Conservation (phyloP, 2,329 filamentous ascomycete genomes). For the Septoria linicola region DNA sequence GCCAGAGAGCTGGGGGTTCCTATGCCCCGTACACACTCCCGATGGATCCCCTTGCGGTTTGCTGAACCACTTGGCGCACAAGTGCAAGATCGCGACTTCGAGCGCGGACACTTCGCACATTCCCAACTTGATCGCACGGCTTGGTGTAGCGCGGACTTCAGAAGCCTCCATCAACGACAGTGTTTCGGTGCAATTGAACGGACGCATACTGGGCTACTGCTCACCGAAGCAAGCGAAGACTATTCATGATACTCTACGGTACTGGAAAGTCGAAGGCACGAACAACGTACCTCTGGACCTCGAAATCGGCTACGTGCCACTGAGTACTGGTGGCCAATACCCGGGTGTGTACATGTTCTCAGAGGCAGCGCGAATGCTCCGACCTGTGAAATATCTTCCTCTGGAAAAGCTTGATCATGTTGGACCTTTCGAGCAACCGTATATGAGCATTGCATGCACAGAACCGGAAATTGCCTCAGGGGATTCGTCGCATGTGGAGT, state of each 20-base stretch:
- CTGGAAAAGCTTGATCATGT: conserved; percentile 84
- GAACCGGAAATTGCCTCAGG: conserved; percentile 84
- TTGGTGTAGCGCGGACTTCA: conserved; percentile 74
- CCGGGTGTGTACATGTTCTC: conserved; percentile 94
- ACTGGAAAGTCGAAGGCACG: conserved; percentile 91
- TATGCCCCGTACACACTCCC: conserved; percentile 95
- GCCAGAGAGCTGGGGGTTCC: conserved; percentile 96
- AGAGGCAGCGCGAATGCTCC: conserved; percentile 78
- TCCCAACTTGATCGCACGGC: conserved; percentile 69
- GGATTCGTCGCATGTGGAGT: conserved; percentile 89
- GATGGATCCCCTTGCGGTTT: conserved; percentile 94
- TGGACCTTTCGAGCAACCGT: conserved; percentile 92
- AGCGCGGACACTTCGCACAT: conserved; percentile 72
- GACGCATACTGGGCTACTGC: conserved; percentile 86
- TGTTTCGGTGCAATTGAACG: conserved; percentile 86
- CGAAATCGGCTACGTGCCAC: conserved; percentile 88
- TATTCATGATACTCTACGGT: conserved; percentile 82
- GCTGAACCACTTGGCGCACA: conserved; percentile 91
- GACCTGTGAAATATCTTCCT: conserved; percentile 88
- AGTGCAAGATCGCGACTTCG: conserved; percentile 83
- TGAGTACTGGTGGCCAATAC: conserved; percentile 88
- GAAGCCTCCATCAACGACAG: conserved; percentile 79
- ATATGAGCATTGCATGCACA: conserved; percentile 96
- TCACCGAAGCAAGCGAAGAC: conserved; percentile 76
- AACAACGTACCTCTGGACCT: conserved; percentile 78